Evolutionary conservation across 164 flowering plant species (phyloP), one percentile per base, ranked within the genome.

Genomic region (Tetracentron sinense): DNA sequence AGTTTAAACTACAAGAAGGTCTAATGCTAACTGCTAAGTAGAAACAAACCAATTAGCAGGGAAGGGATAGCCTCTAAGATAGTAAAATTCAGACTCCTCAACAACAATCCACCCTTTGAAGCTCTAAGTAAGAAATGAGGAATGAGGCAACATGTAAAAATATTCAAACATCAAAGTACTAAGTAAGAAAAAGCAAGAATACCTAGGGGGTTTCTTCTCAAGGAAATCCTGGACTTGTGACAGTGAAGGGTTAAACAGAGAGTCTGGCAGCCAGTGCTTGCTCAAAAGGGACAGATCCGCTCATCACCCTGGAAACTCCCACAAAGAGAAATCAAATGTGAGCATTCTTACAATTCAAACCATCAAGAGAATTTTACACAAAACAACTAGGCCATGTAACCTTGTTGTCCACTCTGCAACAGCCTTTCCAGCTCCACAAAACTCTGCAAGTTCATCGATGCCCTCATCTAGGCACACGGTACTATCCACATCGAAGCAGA

Each of bases 401-500:
- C 96, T 94, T 15, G 92, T 85, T 29, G 99, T 95, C 99, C 97
- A 90, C 63, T 95, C 92, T 6, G 99, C 99, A 61, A 95, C 99
- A 60, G 94, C 99, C 71, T 86, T 82, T 66, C 99, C 99, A 64
- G 97, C 97, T 70, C 97, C 97, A 83, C 99, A 95, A 67, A 87
- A 95, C 35, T 92, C 97, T 4, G 99, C 99, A 72, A 95, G 83
- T 68, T 95, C 97, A 75, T 95, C 99, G 66, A 95, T 95, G 21
- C 99, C 99, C 68, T 95, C 97, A 69, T 95, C 99, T 60, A 88
- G 6, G 71, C 97, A 92, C 21, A 95, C 99, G 0, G 99, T 95
- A 77, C 99, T 95, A 78, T 95, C 99, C 61, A 95, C 97, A 73
- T 95, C 99, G 66, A 95, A 95, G 83, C 99, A 95, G 51, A 92